phyloP scores from a whole-genome alignment of 1,284 basidiomycete genomes.

The Neonothopanus nambi region DNA sequence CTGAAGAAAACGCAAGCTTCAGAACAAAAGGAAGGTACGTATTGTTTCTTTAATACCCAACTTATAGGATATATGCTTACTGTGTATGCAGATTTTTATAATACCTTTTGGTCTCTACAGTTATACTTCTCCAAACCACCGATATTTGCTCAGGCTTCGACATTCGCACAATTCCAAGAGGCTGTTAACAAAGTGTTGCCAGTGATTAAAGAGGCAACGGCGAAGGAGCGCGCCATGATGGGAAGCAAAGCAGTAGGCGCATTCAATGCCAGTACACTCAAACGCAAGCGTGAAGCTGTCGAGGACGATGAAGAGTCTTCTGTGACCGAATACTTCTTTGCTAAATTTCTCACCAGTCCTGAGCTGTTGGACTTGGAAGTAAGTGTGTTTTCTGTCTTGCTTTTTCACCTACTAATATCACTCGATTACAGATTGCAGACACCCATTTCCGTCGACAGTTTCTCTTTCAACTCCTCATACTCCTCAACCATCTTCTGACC shows the following conservation, averaged over 20 bases:
- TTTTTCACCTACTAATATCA: background rate
- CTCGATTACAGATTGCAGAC: constrained; percentile 75
- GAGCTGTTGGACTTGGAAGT: constrained; percentile 88
- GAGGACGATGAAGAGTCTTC: constrained; percentile 38
- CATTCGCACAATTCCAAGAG: constrained; percentile 64
- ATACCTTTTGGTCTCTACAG: constrained; percentile 84
- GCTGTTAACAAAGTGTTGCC: constrained; percentile 71
- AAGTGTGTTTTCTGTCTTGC: constrained; percentile 16
- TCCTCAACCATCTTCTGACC: constrained; percentile 77
- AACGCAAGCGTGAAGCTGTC: constrained; percentile 66
- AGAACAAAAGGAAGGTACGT: constrained; percentile 65
- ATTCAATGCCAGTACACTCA: constrained; percentile 38
- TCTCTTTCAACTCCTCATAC: constrained; percentile 82
- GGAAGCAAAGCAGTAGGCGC: constrained; percentile 54
- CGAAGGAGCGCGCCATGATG: constrained; percentile 81
- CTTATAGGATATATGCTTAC: constrained; percentile 3
- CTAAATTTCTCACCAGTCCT: constrained; percentile 86
- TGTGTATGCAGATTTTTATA: constrained; percentile 67
- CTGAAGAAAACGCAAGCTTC: constrained; percentile 31
- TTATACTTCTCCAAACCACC: constrained; percentile 74
- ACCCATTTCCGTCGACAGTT: constrained; percentile 90
- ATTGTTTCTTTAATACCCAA: constrained; percentile 1
- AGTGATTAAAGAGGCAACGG: constrained; percentile 80
- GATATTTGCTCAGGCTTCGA: constrained; percentile 53
- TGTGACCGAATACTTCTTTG: constrained; percentile 81